Conservation (phyloP, 176 grass and related monocot genomes). For the Alloteropsis semialata region DNA sequence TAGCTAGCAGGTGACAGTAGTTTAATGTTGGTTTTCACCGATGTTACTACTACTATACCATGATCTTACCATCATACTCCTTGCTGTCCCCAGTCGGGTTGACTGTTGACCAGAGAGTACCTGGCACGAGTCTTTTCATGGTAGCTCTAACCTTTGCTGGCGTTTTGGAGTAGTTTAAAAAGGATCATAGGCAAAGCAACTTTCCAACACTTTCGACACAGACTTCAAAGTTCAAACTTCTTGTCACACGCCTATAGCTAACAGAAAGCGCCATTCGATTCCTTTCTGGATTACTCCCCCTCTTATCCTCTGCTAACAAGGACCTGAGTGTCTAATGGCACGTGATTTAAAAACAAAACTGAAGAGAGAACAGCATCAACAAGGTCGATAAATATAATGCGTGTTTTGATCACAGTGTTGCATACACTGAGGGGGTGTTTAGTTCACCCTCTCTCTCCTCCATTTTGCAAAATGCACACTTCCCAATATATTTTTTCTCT, state of each 20-base stretch:
- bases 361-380: neutral
- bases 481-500: too few species aligned
- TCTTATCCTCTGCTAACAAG: too few species aligned
- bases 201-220: conserved; percentile 40
- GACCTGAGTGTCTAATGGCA: neutral
- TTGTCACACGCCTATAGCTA: conserved; percentile 1
- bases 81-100: neutral
- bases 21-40: neutral
- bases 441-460: too few species aligned
- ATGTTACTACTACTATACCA: neutral
- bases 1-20: neutral
- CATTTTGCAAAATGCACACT: too few species aligned
- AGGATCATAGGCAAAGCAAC: neutral
- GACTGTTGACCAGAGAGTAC: conserved; percentile 7
- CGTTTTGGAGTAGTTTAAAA: conserved; percentile 4
- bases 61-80: neutral
- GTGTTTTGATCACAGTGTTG: neutral
- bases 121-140: conserved; percentile 22
- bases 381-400: neutral
- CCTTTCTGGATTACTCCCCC: neutral
- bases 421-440: neutral
- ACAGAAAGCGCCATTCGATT: conserved; percentile 29
- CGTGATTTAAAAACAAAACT: neutral
- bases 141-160: neutral
- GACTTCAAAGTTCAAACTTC: conserved; percentile 24